Evolutionary conservation across 2,329 filamentous ascomycete genomes (phyloP).

Genomic region (Ophiostoma novo-ulmi): DNA sequence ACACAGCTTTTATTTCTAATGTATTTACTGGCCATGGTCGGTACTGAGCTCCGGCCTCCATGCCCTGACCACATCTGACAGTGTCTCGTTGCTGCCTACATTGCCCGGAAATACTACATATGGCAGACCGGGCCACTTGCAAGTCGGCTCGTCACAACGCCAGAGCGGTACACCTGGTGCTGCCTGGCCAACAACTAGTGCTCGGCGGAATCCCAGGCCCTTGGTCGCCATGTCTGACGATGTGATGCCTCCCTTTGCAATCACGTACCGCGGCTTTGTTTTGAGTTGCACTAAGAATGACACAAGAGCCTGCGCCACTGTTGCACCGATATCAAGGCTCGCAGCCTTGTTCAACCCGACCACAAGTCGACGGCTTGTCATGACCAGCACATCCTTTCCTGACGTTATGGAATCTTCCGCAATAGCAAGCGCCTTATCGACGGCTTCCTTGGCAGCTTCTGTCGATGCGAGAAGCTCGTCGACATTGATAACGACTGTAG

Average conservation of each 20-base stretch:
- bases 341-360: conserved; percentile 44
- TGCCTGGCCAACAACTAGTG: conserved; percentile 49
- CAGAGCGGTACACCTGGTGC: background rate
- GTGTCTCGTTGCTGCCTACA: conserved; percentile 41
- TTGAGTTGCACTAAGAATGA: conserved; percentile 43
- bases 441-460: background rate
- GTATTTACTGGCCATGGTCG: too few relatives aligned
- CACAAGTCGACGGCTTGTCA: conserved; percentile 44
- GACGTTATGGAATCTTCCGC: background rate
- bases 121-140: conserved; percentile 47
- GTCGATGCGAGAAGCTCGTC: background rate
- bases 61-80: conserved; percentile 29
- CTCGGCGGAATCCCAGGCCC: conserved; percentile 49
- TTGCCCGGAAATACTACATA: conserved; percentile 43
- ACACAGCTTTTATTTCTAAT: too few relatives aligned
- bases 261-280: conserved; percentile 49
- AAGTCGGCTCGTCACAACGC: conserved; percentile 42
- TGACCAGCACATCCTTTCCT: background rate
- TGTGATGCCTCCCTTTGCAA: conserved; percentile 57
- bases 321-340: conserved; percentile 50
- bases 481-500: background rate
- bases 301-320: conserved; percentile 48
- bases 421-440: background rate
- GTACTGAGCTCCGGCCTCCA: background rate
- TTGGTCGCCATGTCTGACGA: conserved; percentile 55